A percentile compares a stretch with the other conserved stretches of the same genome.
These are phyloP conservation scores for Colletotrichum tropicicola DNA, from an alignment of 2,329 filamentous ascomycete genomes.

Conservation along the genomic window DNA sequence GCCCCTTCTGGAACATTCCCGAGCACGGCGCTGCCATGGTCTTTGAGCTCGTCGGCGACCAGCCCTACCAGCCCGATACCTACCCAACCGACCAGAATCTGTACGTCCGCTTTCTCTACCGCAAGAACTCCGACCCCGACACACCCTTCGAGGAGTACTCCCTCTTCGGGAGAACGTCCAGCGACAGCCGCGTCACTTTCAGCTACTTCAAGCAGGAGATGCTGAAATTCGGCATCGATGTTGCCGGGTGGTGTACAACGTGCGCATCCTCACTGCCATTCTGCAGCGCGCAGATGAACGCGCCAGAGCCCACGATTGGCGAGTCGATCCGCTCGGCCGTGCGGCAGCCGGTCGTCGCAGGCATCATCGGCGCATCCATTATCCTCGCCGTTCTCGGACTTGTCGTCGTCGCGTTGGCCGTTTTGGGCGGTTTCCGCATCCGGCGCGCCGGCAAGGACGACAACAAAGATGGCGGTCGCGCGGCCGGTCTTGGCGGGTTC, in stretches of 20 bases:
- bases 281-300: slow-evolving; percentile 39
- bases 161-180: slow-evolving; percentile 49
- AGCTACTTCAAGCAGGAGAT: slow-evolving; percentile 48
- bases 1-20: slow-evolving; percentile 52
- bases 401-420: slow-evolving; percentile 41
- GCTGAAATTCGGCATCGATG: slow-evolving; percentile 42
- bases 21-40: slow-evolving; percentile 79
- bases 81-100: slow-evolving; percentile 49
- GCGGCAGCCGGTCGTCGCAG: slow-evolving; percentile 48
- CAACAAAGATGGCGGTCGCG: slow-evolving; percentile 22
- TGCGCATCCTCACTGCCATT: slow-evolving; percentile 49
- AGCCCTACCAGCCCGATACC: slow-evolving; percentile 31
- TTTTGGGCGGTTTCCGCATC: slow-evolving; percentile 44
- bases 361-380: slow-evolving; percentile 55
- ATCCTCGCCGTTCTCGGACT: slow-evolving; percentile 47
- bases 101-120: slow-evolving; percentile 66
- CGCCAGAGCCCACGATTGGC: not conserved
- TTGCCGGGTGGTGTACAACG: slow-evolving; percentile 53
- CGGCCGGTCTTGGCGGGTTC: slow-evolving; percentile 46
- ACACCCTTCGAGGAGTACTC: slow-evolving; percentile 46
- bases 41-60: slow-evolving; percentile 68
- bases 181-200: slow-evolving; percentile 46
- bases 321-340: not conserved
- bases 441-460: slow-evolving; percentile 26
- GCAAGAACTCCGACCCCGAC: slow-evolving; percentile 52